Evolutionary conservation across 768 basidiomycete species (phyloP), one percentile per base, ranked within the genome.

Genomic region (Hericium erinaceus): DNA sequence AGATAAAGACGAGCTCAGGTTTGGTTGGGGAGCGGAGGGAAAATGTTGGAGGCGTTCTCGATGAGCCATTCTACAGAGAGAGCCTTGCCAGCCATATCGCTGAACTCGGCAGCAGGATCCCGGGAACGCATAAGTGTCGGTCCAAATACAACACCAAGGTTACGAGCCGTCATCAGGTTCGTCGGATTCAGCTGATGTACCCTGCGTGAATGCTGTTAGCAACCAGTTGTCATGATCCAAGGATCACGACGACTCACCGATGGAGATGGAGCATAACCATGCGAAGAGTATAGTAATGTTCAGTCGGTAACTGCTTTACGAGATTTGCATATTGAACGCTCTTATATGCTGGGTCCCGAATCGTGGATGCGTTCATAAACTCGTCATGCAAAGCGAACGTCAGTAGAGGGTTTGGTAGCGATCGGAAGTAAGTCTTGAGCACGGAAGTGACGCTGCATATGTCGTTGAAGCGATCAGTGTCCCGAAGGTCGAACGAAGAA

Each of bases 41-140:
- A 80, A 64, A 89, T 73, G 24, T 70, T 69, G 41, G 76, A 79
- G 12, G 91, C 91, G 67, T 95, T 88, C 68, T 98, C 94, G 59
- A 98, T 84, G 62, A 98, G 81, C 89, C 94, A 97, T 70, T 97
- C 93, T 53, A 99, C 78, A 65, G 88, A 83, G 58, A 94, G 79
- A 6, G 95, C 92, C 72, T 95, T 98, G 55, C 92, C 92, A 8
- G 92, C 95, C 91, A 98, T 98, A 70, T 99, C 95, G 65, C 85
- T 88, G 74, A 98, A 98, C 73, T 98, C 97, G 16, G 90, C 83
- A 26, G 80, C 78, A 3, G 88, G 84, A 68, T 95, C 88, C 38
- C 82, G 80, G 8, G 95, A 95, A 65, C 90, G 83, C 86, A 98
- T 91, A 18, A 99, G 77, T 0, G 95, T 98, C 11, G 95, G 97